Conservation (phyloP, 2,329 filamentous ascomycete genomes). For the Penicillium sp. region DNA sequence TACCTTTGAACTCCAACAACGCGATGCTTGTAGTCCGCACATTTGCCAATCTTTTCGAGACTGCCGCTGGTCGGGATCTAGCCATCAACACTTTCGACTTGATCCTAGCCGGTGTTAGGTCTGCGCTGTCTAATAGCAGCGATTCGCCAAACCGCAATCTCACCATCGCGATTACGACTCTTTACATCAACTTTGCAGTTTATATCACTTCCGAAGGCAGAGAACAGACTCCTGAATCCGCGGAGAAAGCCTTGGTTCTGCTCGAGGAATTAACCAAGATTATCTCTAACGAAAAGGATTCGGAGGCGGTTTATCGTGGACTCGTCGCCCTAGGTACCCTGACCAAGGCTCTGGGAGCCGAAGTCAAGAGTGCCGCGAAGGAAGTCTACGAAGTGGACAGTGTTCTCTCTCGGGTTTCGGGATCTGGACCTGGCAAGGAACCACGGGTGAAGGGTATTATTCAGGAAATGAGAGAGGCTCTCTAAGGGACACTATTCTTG, state of each 20-base stretch:
- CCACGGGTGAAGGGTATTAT: slow-evolving; percentile 64
- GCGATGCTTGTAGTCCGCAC: slow-evolving; percentile 84
- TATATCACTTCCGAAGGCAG: slow-evolving; percentile 60
- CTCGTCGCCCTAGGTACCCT: slow-evolving; percentile 84
- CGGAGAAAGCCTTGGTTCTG: slow-evolving; percentile 57
- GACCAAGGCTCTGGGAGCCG: slow-evolving; percentile 60
- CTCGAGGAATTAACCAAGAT: slow-evolving; percentile 67
- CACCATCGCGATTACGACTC: slow-evolving; percentile 78
- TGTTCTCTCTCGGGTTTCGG: slow-evolving; percentile 53
- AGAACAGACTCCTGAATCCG: slow-evolving; percentile 44
- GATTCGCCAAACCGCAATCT: slow-evolving; percentile 73
- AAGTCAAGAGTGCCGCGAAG: slow-evolving; percentile 62
- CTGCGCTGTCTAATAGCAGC: slow-evolving; percentile 59
- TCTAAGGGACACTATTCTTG: slow-evolving; percentile 13
- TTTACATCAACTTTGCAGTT: slow-evolving; percentile 84
- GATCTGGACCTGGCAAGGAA: slow-evolving; percentile 58
- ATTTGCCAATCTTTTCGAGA: slow-evolving; percentile 82
- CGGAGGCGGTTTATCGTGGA: slow-evolving; percentile 80
- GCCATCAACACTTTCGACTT: slow-evolving; percentile 63
- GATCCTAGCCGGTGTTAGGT: slow-evolving; percentile 66
- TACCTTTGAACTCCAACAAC: slow-evolving; percentile 73
- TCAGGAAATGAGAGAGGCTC: slow-evolving; percentile 58
- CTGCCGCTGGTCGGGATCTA: slow-evolving; percentile 69
- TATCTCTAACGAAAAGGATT: slow-evolving; percentile 70
- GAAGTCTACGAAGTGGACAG: slow-evolving; percentile 59